Conservation (phyloP, 2,329 filamentous ascomycete species). For the Nigrograna mackinnonii region DNA sequence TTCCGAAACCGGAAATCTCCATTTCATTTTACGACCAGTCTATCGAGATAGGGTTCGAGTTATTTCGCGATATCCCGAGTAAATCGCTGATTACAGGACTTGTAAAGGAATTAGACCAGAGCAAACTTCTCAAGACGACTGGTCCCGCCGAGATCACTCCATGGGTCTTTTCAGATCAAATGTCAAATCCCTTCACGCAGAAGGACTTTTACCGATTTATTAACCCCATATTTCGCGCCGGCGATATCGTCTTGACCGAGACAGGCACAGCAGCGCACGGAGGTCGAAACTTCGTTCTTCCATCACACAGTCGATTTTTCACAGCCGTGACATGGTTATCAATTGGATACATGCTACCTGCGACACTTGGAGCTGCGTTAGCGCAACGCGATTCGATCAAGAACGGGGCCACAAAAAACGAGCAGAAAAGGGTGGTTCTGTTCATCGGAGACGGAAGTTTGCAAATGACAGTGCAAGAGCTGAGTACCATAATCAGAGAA, state of each 20-base stretch:
- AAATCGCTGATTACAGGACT: not conserved
- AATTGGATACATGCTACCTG: constrained; percentile 33
- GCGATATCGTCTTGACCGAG: constrained; percentile 61
- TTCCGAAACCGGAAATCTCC: not conserved
- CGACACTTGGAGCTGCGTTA: constrained; percentile 53
- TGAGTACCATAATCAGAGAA: not conserved
- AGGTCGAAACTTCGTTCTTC: not conserved
- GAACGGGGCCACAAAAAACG: constrained; percentile 52
- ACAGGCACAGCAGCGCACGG: constrained; percentile 61
- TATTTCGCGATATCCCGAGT: not conserved
- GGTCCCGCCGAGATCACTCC: not conserved
- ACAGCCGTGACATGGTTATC: not conserved
- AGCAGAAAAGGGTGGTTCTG: constrained; percentile 18
- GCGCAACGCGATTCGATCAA: constrained; percentile 18
- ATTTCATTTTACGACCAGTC: not conserved
- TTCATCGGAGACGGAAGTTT: constrained; percentile 36
- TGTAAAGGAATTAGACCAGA: not conserved
- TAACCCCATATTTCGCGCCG: constrained; percentile 51
- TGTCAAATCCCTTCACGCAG: constrained; percentile 16
- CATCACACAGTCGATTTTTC: not conserved
- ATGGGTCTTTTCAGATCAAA: not conserved
- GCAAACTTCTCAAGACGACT: constrained; percentile 1
- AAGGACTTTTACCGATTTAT: constrained; percentile 46
- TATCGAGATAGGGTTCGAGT: not conserved
- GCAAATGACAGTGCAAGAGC: constrained; percentile 33